Evolutionary conservation across 106 monocot species (phyloP).

Genomic region (Vanilla planifolia): DNA sequence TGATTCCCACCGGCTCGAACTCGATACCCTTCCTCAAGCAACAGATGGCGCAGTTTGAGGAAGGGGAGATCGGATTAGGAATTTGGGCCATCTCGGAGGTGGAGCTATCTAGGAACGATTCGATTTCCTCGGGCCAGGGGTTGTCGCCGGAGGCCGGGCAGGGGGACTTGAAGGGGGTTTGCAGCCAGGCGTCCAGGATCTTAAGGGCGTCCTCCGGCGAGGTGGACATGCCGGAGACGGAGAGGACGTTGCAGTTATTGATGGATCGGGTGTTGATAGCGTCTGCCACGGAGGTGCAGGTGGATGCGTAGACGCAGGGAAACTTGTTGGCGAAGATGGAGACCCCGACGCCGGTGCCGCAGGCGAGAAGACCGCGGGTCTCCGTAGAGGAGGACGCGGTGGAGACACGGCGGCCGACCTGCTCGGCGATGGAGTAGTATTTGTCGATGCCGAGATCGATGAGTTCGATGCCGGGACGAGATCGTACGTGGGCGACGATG

Average conservation of each 20-base stretch:
- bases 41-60: constrained; percentile 57
- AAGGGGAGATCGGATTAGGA: constrained; percentile 5
- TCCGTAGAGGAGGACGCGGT: constrained; percentile 13
- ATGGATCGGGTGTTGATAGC: constrained; percentile 83
- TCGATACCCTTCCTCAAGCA: constrained; percentile 52
- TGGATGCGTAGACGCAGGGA: constrained; percentile 76
- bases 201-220: constrained; percentile 26
- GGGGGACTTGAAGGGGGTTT: constrained; percentile 69
- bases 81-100: constrained; percentile 62
- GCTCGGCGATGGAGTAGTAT: constrained; percentile 71
- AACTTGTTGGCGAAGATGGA: constrained; percentile 93
- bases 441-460: constrained; percentile 64
- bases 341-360: constrained; percentile 89
- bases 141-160: constrained; percentile 62
- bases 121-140: constrained; percentile 55
- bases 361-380: constrained; percentile 64
- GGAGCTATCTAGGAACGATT: constrained; percentile 53
- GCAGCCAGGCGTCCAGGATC: constrained; percentile 64
- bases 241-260: constrained; percentile 79
- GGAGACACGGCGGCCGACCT: constrained; percentile 37
- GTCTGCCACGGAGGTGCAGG: constrained; percentile 61
- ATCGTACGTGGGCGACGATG: constrained; percentile 59
- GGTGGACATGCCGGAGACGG: constrained; percentile 45
- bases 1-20: constrained; percentile 68
- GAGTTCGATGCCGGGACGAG: constrained; percentile 43